A percentile compares a stretch with the other conserved stretches of the same genome.
These are phyloP conservation scores for Aspergillus nomiae DNA, from an alignment of 2,329 filamentous ascomycete genomes.

Conservation along the genomic window DNA sequence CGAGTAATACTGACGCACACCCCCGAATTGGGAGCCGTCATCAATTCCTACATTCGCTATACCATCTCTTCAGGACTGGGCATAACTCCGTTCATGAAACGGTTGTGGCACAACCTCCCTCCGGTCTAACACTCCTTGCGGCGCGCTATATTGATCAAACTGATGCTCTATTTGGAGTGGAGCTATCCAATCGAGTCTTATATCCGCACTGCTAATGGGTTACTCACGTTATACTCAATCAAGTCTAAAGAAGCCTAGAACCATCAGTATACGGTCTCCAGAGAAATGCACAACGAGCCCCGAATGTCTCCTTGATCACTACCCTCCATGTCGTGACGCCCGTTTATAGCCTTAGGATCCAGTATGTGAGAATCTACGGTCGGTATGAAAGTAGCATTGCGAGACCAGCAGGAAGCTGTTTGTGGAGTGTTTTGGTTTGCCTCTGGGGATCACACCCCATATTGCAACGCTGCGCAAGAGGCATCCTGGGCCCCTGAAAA, in stretches of 20 bases:
- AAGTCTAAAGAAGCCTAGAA: not conserved
- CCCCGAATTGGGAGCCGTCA: too few species aligned
- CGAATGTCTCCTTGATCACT: not conserved
- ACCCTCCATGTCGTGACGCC: not conserved
- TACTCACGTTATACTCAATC: not conserved
- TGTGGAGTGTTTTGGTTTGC: not conserved
- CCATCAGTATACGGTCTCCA: not conserved
- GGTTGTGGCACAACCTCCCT: not conserved
- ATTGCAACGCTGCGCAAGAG: not conserved
- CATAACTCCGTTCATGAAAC: not conserved
- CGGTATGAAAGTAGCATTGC: not conserved
- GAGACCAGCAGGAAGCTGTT: not conserved
- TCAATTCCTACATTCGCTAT: too few species aligned
- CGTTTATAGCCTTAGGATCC: not conserved
- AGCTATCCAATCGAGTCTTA: not conserved
- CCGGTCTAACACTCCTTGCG: not conserved
- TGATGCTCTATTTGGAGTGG: not conserved
- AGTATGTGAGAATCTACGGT: not conserved
- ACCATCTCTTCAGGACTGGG: not conserved
- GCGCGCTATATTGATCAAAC: not conserved
- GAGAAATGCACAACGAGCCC: not conserved
- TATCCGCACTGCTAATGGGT: not conserved
- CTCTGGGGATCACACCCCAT: not conserved
- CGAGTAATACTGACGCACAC: too few species aligned
- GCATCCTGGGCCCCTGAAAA: too few species aligned